Evolutionary conservation across 768 basidiomycete species (phyloP).

Genomic region (Suillus paluster): DNA sequence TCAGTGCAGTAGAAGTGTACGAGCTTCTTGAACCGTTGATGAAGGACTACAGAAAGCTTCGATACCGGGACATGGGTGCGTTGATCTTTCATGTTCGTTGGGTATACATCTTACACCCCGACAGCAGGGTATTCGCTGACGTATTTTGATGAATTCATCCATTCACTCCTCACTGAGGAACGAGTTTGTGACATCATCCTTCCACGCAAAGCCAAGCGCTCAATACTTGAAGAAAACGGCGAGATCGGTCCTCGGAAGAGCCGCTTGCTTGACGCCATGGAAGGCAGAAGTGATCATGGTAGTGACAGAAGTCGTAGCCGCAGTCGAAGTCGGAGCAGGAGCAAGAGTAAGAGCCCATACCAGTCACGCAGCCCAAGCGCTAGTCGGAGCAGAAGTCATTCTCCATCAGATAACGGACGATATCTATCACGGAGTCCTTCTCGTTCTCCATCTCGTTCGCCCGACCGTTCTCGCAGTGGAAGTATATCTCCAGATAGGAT

Average conservation of each 20-base stretch:
- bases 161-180: constrained; percentile 83
- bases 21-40: constrained; percentile 92
- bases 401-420: constrained; percentile 53
- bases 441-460: constrained; percentile 46
- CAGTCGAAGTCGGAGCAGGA: constrained; percentile 29
- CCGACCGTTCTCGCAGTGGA: constrained; percentile 57
- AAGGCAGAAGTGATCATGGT: constrained; percentile 64
- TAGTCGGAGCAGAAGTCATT: constrained; percentile 25
- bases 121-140: constrained; percentile 85
- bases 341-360: constrained; percentile 32
- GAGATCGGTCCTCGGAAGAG: constrained; percentile 88
- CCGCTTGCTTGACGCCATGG: constrained; percentile 86
- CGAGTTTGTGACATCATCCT: constrained; percentile 96
- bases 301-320: constrained; percentile 46
- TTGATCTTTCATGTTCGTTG: constrained; percentile 9
- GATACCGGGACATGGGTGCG: constrained; percentile 79
- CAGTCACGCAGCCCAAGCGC: constrained; percentile 29
- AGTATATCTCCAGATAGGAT: constrained; percentile 65
- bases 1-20: constrained; percentile 87
- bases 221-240: constrained; percentile 88
- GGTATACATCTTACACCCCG: constrained; percentile 4
- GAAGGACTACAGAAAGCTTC: constrained; percentile 91
- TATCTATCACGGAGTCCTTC: constrained; percentile 73
- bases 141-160: constrained; percentile 91
- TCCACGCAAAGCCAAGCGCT: constrained; percentile 84